A percentile compares a stretch with the other conserved stretches of the same genome.
Conservation (phyloP, 345 rosid genomes). For the Gynandropsis gynandra region DNA sequence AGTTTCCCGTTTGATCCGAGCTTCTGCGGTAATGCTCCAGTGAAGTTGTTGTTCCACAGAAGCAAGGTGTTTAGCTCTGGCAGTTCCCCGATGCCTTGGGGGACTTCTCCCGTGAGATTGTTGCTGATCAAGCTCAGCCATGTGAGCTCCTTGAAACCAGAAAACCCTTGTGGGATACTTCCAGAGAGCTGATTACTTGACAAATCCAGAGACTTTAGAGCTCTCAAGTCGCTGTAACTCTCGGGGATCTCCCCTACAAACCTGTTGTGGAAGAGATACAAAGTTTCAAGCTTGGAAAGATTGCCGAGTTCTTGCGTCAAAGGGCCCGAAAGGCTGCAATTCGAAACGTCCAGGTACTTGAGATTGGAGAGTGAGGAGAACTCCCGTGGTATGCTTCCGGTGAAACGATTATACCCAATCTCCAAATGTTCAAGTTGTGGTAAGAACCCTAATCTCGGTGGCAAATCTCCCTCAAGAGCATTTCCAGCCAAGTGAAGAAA, state of each 20-base stretch:
- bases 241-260: slow-evolving; percentile 64
- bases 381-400: slow-evolving; percentile 60
- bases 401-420: slow-evolving; percentile 64
- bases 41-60: slow-evolving; percentile 68
- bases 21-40: slow-evolving; percentile 61
- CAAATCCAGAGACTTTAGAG: slow-evolving; percentile 53
- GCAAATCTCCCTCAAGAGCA: slow-evolving; percentile 49
- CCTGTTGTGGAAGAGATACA: slow-evolving; percentile 50
- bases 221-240: slow-evolving; percentile 41
- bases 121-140: slow-evolving; percentile 62
- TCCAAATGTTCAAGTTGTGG: slow-evolving; percentile 56
- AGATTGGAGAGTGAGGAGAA: slow-evolving; percentile 45
- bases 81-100: slow-evolving; percentile 54
- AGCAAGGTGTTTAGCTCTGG: slow-evolving; percentile 45
- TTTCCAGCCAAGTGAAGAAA: slow-evolving; percentile 70
- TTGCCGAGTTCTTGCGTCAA: slow-evolving; percentile 54
- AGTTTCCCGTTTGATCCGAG: slow-evolving; percentile 71
- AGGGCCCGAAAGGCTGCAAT: slow-evolving; percentile 54
- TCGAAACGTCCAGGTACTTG: slow-evolving; percentile 58
- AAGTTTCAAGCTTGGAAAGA: slow-evolving; percentile 45
- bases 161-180: slow-evolving; percentile 45
- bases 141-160: slow-evolving; percentile 45
- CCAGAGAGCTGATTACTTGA: slow-evolving; percentile 70
- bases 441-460: slow-evolving; percentile 55
- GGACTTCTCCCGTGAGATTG: slow-evolving; percentile 50